Evolutionary conservation across 2,329 filamentous ascomycete genomes (phyloP).

Genomic region (Dothistroma pini): DNA sequence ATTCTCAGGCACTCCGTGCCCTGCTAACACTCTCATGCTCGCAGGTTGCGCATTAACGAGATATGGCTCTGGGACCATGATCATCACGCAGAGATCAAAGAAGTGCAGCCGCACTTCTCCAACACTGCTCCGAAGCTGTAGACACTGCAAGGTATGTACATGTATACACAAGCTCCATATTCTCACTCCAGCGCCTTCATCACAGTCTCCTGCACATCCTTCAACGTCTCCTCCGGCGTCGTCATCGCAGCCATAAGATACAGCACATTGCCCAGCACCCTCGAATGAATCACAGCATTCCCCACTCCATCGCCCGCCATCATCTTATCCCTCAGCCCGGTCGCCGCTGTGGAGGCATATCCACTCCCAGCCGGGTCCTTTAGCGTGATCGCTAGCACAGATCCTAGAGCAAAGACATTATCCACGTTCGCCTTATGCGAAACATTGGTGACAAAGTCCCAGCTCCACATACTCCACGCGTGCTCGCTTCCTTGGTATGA

Average conservation of each 20-base stretch:
- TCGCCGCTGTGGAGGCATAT: slow-evolving; percentile 56
- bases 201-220: slow-evolving; percentile 40
- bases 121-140: neutral
- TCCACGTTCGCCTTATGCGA: slow-evolving; percentile 57
- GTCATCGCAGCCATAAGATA: slow-evolving; percentile 59
- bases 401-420: slow-evolving; percentile 69
- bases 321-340: slow-evolving; percentile 50
- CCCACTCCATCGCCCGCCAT: slow-evolving; percentile 36
- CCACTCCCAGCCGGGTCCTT: slow-evolving; percentile 46
- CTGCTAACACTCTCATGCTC: neutral
- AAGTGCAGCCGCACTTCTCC: slow-evolving; percentile 16
- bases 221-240: slow-evolving; percentile 42
- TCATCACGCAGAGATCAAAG: slow-evolving; percentile 31
- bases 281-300: slow-evolving; percentile 51
- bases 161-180: neutral
- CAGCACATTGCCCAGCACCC: slow-evolving; percentile 59
- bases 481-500: slow-evolving; percentile 6
- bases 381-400: slow-evolving; percentile 65
- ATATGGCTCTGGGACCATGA: slow-evolving; percentile 42
- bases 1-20: no score
- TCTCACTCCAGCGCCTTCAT: slow-evolving; percentile 29
- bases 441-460: slow-evolving; percentile 55
- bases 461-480: slow-evolving; percentile 70
- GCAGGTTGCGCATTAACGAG: slow-evolving; percentile 32
- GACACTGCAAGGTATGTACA: neutral